phyloP scores from a whole-genome alignment of 148 eudicot species.

The Rhododendron ovatum region DNA sequence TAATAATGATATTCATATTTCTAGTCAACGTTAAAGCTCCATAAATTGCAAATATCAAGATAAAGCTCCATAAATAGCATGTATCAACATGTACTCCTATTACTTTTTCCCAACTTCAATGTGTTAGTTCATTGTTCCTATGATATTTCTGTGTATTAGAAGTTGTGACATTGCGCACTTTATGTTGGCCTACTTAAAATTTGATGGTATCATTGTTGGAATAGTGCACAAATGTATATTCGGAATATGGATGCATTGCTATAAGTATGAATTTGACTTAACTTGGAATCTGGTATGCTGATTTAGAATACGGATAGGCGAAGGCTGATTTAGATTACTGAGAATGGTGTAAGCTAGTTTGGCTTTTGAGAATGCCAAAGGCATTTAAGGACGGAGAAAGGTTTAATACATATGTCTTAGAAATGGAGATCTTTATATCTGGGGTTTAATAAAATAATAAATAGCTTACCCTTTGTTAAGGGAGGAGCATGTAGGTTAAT shows the following conservation, averaged over 20 bases:
- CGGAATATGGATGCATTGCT: background rate
- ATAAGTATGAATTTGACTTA: background rate
- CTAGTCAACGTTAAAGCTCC: background rate
- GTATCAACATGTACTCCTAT: background rate
- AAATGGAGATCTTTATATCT: background rate
- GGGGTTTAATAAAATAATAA: background rate
- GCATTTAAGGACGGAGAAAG: background rate
- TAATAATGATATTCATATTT: background rate
- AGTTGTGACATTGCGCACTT: background rate
- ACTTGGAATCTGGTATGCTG: background rate
- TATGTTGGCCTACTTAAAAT: background rate
- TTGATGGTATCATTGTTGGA: background rate
- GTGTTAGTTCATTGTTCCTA: background rate
- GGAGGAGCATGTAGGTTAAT: background rate
- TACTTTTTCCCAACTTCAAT: background rate
- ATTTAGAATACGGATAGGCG: background rate
- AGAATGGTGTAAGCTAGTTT: slow-evolving; percentile 4
- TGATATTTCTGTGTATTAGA: background rate
- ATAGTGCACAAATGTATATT: background rate
- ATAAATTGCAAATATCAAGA: background rate
- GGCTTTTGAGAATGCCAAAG: background rate
- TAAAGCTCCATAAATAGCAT: background rate
- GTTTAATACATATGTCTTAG: background rate
- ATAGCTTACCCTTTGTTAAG: background rate
- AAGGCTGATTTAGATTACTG: background rate